Evolutionary conservation across 371 early-diverging fungal genomes (phyloP), one percentile per base, ranked within the genome.

Genomic region (Umbelopsis sp.): DNA sequence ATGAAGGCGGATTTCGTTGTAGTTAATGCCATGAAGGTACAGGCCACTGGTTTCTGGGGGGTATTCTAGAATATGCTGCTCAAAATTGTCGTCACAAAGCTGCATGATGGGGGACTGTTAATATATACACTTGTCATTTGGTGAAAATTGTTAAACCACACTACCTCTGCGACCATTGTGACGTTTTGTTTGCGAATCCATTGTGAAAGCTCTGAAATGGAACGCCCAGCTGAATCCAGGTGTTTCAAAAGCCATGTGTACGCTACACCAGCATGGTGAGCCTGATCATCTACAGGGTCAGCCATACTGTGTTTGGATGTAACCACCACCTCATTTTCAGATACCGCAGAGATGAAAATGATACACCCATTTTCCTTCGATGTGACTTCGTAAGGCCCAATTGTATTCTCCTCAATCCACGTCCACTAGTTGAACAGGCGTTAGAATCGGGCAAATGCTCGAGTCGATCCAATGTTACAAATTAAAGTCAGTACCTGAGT

Each of bases 331-430:
- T 78, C 75, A 48, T 80, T 83, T 3, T 74, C 44, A 14, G 90
- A 82, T 50, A 92, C 65, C 5, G 91, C 92, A 12, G 93, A 76
- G 65, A 94, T 88, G 63, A 95, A 92, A 45, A 96, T 95, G 67
- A 98, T 92, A 73, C 98, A 98, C 12, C 98, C 98, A 72, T 98
- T 97, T 72, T 98, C 97, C 79, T 98, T 98, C 45, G 93, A 82
- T 0, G 96, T 96, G 12, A 95, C 84, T 75, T 97, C 94, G 72
- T 93, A 98, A 2, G 98, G 98, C 0, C 94, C 96, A 7, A 68
- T 50, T 0, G 95, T 94, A 12, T 92, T 74, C 6, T 51, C 66
- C 41, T 79, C 74, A 16, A 97, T 75, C 35, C 77, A 76, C 11
- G 81, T 74, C 91, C 89, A 89, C 75, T 87, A 35, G 25, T 24